Percentiles rank a stretch among this genome's conserved stretches.
Conservation (phyloP, 176 grass and related monocot species). For the Themeda triandra region DNA sequence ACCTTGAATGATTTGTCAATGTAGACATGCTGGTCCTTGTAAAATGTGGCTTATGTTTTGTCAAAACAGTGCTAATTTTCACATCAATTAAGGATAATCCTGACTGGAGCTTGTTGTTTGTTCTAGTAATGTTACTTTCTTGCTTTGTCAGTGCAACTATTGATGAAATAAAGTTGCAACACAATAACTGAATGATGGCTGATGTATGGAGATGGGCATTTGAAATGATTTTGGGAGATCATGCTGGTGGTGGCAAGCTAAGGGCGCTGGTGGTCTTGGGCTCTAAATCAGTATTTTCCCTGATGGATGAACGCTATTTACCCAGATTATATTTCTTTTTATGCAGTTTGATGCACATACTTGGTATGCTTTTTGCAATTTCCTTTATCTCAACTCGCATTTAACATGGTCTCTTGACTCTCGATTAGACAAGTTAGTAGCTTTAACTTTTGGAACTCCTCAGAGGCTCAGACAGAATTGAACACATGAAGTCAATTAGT, state of each 20-base stretch:
- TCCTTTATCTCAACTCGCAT: background rate
- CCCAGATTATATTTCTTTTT: too few relatives aligned
- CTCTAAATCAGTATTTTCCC: background rate
- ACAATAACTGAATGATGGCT: background rate
- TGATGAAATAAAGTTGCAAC: background rate
- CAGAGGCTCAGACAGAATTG: background rate
- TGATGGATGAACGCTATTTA: too few relatives aligned
- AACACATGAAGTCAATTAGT: background rate
- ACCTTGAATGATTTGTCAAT: slow-evolving; percentile 24
- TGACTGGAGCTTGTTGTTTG: slow-evolving; percentile 15
- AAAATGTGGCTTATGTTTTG: slow-evolving; percentile 21
- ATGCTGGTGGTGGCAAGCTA: background rate
- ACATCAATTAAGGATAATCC: slow-evolving; percentile 12
- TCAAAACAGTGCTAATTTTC: slow-evolving; percentile 18
- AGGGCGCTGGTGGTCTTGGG: background rate
- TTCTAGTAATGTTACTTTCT: background rate
- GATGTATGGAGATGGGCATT: background rate
- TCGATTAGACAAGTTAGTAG: background rate
- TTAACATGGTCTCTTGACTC: background rate
- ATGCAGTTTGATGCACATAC: background rate
- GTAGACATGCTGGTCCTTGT: slow-evolving; percentile 15
- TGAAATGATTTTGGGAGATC: slow-evolving; percentile 11
- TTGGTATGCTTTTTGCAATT: background rate
- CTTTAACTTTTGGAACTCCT: background rate
- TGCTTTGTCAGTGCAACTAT: background rate